Conservation (phyloP, 352 stramenopile genomes). For the Peronosclerospora sorghi region DNA sequence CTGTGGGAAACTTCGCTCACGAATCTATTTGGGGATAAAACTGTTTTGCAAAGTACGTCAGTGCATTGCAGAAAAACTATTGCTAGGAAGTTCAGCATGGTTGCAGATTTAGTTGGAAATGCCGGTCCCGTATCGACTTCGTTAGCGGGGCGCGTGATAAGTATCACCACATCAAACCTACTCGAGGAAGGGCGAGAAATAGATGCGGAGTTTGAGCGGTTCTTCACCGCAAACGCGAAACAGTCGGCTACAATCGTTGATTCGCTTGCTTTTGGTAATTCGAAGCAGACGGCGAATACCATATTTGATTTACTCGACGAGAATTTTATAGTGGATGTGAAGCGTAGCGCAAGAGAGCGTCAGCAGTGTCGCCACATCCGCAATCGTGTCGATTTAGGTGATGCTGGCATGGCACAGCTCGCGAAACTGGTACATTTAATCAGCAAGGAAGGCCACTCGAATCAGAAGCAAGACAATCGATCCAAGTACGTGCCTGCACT, state of each 20-base stretch:
- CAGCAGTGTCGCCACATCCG: constrained; percentile 39
- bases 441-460: constrained; percentile 53
- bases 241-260: constrained; percentile 24
- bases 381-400: constrained; percentile 60
- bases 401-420: constrained; percentile 59
- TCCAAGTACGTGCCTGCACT: constrained; percentile 64
- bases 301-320: constrained; percentile 64
- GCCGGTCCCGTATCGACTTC: constrained; percentile 9
- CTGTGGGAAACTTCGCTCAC: constrained; percentile 62
- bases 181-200: constrained; percentile 23
- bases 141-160: constrained; percentile 14
- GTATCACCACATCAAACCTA: constrained; percentile 10
- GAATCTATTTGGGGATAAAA: constrained; percentile 53
- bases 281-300: constrained; percentile 19
- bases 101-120: constrained; percentile 18
- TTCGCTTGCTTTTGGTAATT: constrained; percentile 19
- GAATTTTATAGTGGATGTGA: constrained; percentile 47
- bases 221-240: constrained; percentile 37
- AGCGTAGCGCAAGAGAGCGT: constrained; percentile 46
- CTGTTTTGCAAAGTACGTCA: constrained; percentile 37
- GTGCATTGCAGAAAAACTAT: constrained; percentile 6
- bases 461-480: constrained; percentile 52
- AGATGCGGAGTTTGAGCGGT: constrained; percentile 30
- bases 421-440: constrained; percentile 60
- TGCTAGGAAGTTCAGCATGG: constrained; percentile 12